Base-by-base conservation (phyloP, 345 rosid genomes). In the Hypericum androsaemum region DNA sequence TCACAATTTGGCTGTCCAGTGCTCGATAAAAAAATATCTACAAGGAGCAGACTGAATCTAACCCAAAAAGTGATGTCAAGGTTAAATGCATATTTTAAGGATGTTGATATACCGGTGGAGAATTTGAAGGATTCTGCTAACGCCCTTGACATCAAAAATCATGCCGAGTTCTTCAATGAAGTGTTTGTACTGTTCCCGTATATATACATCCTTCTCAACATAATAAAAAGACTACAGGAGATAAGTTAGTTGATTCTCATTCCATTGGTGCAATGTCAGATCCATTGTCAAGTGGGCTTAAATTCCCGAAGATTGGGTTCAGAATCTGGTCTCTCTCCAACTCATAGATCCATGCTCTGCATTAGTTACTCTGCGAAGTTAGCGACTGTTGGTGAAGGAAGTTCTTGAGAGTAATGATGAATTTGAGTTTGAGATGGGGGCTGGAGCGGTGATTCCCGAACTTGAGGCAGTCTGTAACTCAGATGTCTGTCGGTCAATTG, bases 381-480 rank as follows among this genome's bases (percentile, higher is more conserved):
- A 68, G 74, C 64, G 57, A 43, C 61, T 46, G 74, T 67, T 56
- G 69, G 54, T 66, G 70, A 75, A 74, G 72, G 95, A 84, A 58
- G 83, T 85, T 61, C 69, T 92, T 66, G 98, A 92, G 77, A 81
- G 82, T 57, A 61, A 57, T 50, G 86, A 83, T 66, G 96, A 77
- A 55, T 78, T 88, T 74, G 95, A 85, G 66, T 88, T 88, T 81
- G 95, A 92, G 84, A 69, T 83, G 56, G 98, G 98, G 14, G 50
- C 79, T 55, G 89, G 89, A 59, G 81, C 96, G 0, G 84, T 92
- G 54, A 52, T 69, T 71, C 41, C 79, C 55, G 45, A 52, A 52
- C 45, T 62, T 41, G 63, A 70, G 60, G 59, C 68, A 56, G 84
- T 75, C 76, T 84, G 78, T 78, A 22, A 61, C 74, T 37, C 84